phyloP scores from a whole-genome alignment of 352 stramenopile genomes.

The Phytophthora melonis region DNA sequence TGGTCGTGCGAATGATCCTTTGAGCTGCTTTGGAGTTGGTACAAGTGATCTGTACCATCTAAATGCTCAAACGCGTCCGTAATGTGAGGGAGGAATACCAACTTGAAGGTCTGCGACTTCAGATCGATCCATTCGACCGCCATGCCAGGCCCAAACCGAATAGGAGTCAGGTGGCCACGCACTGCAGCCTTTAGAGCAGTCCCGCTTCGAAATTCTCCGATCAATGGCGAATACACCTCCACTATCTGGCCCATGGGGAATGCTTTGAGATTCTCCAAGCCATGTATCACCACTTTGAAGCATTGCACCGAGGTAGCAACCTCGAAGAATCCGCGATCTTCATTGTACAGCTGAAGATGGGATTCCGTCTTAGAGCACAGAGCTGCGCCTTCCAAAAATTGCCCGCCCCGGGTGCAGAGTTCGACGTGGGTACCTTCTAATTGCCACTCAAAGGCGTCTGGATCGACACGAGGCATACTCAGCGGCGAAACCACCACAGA shows the following conservation, averaged over 20 bases:
- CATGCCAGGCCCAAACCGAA: slow-evolving; percentile 35
- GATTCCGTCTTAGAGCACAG: slow-evolving; percentile 51
- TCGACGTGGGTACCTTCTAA: slow-evolving; percentile 60
- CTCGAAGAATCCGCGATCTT: slow-evolving; percentile 61
- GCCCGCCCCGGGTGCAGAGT: slow-evolving; percentile 42
- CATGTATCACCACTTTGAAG: slow-evolving; percentile 71
- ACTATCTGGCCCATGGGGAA: slow-evolving; percentile 57
- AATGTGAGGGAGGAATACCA: slow-evolving; percentile 45
- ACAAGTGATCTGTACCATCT: not conserved
- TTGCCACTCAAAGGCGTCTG: slow-evolving; percentile 61
- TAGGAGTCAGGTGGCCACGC: slow-evolving; percentile 51
- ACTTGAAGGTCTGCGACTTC: slow-evolving; percentile 63
- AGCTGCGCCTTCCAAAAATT: slow-evolving; percentile 60
- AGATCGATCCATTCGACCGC: slow-evolving; percentile 67
- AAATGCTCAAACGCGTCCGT: not conserved
- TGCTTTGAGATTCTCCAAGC: slow-evolving; percentile 49
- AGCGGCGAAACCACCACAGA: slow-evolving; percentile 7
- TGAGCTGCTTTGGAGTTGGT: too few species aligned
- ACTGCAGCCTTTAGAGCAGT: slow-evolving; percentile 53
- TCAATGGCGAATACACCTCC: slow-evolving; percentile 68
- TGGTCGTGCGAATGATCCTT: not conserved
- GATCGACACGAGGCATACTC: slow-evolving; percentile 13
- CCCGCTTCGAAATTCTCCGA: slow-evolving; percentile 45
- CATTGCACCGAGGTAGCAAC: slow-evolving; percentile 40
- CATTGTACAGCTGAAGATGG: slow-evolving; percentile 66